Conservation (phyloP, 192 early-diverging fungal genomes). For the Coemansia sp. region DNA sequence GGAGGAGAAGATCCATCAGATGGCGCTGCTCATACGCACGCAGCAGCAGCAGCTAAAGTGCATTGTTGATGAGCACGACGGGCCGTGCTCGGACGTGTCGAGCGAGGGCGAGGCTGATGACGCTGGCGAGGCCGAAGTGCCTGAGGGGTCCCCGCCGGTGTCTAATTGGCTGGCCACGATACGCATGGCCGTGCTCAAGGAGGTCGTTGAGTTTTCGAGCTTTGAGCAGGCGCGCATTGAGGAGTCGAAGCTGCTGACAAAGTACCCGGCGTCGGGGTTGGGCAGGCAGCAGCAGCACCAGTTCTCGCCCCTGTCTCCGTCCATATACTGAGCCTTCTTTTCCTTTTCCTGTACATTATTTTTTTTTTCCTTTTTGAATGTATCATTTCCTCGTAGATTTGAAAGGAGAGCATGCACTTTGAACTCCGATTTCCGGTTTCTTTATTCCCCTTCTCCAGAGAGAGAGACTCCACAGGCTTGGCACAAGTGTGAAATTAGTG, state of each 20-base stretch:
- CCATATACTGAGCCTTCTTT: not conserved
- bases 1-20: conserved; percentile 44
- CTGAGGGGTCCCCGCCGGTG: not conserved
- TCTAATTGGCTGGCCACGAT: conserved; percentile 29
- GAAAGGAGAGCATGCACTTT: no score
- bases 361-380: not conserved
- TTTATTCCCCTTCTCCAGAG: no score
- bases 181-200: conserved; percentile 22
- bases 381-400: no score
- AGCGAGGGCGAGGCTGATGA: not conserved
- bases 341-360: conserved; percentile 1
- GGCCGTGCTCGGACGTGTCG: not conserved
- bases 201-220: conserved; percentile 31
- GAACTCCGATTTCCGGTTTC: no score
- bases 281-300: not conserved
- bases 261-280: conserved; percentile 7
- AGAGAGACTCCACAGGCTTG: no score
- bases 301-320: not conserved
- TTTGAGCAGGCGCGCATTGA: conserved; percentile 28
- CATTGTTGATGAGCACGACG: conserved; percentile 17
- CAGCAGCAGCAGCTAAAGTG: conserved; percentile 28
- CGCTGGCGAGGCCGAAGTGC: not conserved
- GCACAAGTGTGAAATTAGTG: no score
- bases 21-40: conserved; percentile 37
- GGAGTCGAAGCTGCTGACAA: conserved; percentile 11